Conservation (phyloP, 768 basidiomycete species). For the Lactarius hengduanensis region DNA sequence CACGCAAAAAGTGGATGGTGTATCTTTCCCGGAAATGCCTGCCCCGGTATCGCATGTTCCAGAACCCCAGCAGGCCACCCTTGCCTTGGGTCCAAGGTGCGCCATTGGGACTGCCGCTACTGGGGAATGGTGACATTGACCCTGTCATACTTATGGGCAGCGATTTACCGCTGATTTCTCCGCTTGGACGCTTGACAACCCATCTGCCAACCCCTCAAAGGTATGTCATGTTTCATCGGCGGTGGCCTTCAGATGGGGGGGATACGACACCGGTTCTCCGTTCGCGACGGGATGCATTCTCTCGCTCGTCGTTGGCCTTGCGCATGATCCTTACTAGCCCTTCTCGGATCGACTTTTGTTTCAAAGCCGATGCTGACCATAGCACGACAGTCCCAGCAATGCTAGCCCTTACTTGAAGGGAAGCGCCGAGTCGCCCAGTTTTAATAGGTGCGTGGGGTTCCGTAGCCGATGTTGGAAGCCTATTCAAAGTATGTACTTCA, state of each 20-base stretch:
- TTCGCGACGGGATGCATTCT: not conserved
- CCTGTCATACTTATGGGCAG: not conserved
- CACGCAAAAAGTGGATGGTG: constrained; percentile 1
- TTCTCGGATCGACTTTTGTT: not conserved
- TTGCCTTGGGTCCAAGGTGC: constrained; percentile 14
- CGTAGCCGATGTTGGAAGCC: not conserved
- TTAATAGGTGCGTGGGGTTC: constrained; percentile 10
- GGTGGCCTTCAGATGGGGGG: not conserved
- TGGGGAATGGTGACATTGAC: not conserved
- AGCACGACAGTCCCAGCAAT: constrained; percentile 20
- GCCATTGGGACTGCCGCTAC: not conserved
- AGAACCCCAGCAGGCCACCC: constrained; percentile 13
- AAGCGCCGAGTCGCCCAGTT: constrained; percentile 17
- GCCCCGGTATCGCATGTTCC: not conserved
- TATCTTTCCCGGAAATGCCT: not conserved
- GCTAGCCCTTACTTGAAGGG: constrained; percentile 25
- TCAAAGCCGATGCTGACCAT: constrained; percentile 2
- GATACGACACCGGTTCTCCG: not conserved
- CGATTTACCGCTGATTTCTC: constrained; percentile 18
- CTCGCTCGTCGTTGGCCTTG: not conserved
- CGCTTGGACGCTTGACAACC: constrained; percentile 24
- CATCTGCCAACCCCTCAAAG: constrained; percentile 39
- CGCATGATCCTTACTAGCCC: not conserved
- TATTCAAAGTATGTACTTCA: not conserved
- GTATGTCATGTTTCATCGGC: constrained; percentile 29